These are phyloP conservation scores for Teratosphaeria gauchensis DNA, from an alignment of 2,329 filamentous ascomycete genomes.

Conservation along the genomic window DNA sequence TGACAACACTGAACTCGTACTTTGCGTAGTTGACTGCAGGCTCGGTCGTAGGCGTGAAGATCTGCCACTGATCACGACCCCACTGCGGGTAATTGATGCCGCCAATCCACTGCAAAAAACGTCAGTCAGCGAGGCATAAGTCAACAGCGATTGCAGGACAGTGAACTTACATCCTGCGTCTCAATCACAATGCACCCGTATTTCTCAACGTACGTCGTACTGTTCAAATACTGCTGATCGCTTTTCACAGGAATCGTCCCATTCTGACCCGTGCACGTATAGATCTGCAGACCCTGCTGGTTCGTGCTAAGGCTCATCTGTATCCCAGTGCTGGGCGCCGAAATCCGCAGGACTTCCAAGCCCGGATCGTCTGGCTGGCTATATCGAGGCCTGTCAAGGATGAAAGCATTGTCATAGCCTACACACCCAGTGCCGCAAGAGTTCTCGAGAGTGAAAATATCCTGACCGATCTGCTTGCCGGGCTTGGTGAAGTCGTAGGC, in stretches of 20 bases:
- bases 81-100: slow-evolving; percentile 91
- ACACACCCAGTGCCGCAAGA: slow-evolving; percentile 11
- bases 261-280: slow-evolving; percentile 23
- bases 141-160: background rate
- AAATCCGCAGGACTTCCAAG: slow-evolving; percentile 17
- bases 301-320: slow-evolving; percentile 21
- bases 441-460: slow-evolving; percentile 7
- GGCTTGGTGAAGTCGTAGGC: slow-evolving; percentile 21
- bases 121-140: background rate
- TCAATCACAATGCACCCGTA: slow-evolving; percentile 86
- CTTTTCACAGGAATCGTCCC: slow-evolving; percentile 23
- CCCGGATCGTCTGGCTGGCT: slow-evolving; percentile 14
- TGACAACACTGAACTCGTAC: slow-evolving; percentile 10
- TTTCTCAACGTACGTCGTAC: slow-evolving; percentile 32
- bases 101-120: slow-evolving; percentile 59
- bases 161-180: slow-evolving; percentile 23
- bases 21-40: slow-evolving; percentile 18
- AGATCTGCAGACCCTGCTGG: slow-evolving; percentile 23
- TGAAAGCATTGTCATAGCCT: slow-evolving; percentile 17
- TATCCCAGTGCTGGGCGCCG: slow-evolving; percentile 19
- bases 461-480: slow-evolving; percentile 14
- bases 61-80: slow-evolving; percentile 51
- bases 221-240: slow-evolving; percentile 20
- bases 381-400: slow-evolving; percentile 18
- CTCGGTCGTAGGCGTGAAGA: slow-evolving; percentile 37